Base-by-base conservation (phyloP, 2,329 filamentous ascomycete genomes). In the Epichloe elymi region DNA sequence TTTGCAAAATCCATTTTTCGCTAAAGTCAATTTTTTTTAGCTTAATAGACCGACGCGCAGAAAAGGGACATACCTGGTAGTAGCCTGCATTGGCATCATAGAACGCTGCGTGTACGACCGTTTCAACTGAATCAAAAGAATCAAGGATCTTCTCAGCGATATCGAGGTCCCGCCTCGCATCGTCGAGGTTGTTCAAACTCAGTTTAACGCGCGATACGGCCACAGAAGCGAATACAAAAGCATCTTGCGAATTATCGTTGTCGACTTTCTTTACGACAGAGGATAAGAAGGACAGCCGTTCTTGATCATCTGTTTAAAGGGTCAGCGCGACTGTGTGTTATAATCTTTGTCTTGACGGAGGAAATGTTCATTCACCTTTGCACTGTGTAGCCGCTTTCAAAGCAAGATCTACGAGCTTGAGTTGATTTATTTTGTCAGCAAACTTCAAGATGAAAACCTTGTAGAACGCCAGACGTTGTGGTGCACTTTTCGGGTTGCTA, bases 371-470 rank as follows among this genome's bases (percentile, higher is more conserved):
- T 49, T 11, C 20, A 91, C 88, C 82, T 74, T 79, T 77, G 69
- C 86, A 95, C 73, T 95, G 84, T 62, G 84, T 82, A 49, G 89
- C 88, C 44, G 93, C 87, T 70, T 86, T 87, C 65, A 97, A 73
- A 15, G 89, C 93, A 58, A 98, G 74, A 58, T 87, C 85, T 58
- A 98, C 93, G 59, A 97, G 84, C 78, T 96, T 96, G 56, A 98
- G 77, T 74, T 97, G 91, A 73, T 97, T 98, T 76, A 98, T 96
- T 78, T 94, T 96, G 67, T 95, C 90, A 58, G 90, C 88, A 65
- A 98, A 98, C 69, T 86, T 93, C 67, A 91, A 80, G 69, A 98
- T 86, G 74, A 98, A 98, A 61, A 82, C 83, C 72, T 93, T 88
- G 77, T 93, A 98, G 69, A 98, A 85, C 54, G 83, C 75, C 72